These are phyloP conservation scores for Nematocida ausubeli DNA, from an alignment of 371 early-diverging fungal genomes.

Conservation along the genomic window DNA sequence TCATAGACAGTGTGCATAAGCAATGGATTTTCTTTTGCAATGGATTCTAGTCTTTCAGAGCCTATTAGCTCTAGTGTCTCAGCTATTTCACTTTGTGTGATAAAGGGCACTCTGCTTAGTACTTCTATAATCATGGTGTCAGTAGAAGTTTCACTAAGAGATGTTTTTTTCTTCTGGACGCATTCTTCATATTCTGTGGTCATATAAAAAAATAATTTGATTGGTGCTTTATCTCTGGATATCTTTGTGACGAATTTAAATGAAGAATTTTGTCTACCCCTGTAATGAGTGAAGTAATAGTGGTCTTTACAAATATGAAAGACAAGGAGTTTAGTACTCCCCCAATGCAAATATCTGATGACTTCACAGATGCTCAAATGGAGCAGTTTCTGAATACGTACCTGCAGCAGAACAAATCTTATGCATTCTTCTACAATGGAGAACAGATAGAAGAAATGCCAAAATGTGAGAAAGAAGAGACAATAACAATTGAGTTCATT, in stretches of 20 bases:
- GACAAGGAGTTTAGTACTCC: slow-evolving; percentile 46
- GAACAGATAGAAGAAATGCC: slow-evolving; percentile 41
- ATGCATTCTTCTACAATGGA: slow-evolving; percentile 54
- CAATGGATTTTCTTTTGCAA: neutral
- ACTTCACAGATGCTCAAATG: slow-evolving; percentile 32
- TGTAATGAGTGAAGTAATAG: slow-evolving; percentile 42
- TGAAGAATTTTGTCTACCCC: slow-evolving; percentile 10
- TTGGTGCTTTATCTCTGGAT: neutral
- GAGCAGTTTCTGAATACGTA: slow-evolving; percentile 42
- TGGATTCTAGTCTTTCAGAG: neutral
- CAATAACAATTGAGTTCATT: slow-evolving; percentile 40
- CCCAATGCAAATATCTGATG: slow-evolving; percentile 39
- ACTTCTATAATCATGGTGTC: neutral
- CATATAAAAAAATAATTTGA: slow-evolving; percentile 4
- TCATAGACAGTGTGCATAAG: slow-evolving; percentile 16
- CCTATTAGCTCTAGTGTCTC: neutral
- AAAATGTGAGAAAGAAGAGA: slow-evolving; percentile 6
- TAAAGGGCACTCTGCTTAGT: neutral
- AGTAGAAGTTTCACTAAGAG: neutral
- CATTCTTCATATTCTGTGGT: neutral
- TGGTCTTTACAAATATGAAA: slow-evolving; percentile 44
- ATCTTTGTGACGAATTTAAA: slow-evolving; percentile 4
- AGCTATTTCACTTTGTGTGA: neutral
- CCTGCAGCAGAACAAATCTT: slow-evolving; percentile 38
- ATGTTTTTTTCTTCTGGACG: neutral